These are phyloP conservation scores for Debaryomyces nepalensis DNA, from an alignment of 1,139 yeast species.

Conservation along the genomic window DNA sequence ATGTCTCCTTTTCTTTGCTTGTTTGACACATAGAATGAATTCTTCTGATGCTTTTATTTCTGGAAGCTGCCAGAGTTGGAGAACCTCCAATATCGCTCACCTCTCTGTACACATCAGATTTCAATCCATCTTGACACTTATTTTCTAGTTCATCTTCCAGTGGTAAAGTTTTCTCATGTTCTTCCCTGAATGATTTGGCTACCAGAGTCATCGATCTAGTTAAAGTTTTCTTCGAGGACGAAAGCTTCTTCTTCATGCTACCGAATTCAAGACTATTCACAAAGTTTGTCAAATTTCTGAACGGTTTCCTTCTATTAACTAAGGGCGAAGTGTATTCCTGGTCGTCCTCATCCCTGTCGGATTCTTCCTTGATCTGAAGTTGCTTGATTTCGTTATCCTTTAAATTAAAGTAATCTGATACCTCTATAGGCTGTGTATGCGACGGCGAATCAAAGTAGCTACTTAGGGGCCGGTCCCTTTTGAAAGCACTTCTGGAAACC, in stretches of 20 bases:
- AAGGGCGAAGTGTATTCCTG: constrained; percentile 23
- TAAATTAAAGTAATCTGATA: constrained; percentile 9
- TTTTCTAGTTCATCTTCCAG: constrained; percentile 1
- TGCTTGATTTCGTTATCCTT: constrained; percentile 5
- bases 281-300: constrained; percentile 32
- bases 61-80: constrained; percentile 13
- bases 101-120: constrained; percentile 13
- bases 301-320: constrained; percentile 30
- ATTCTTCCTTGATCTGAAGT: constrained; percentile 6
- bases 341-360: constrained; percentile 15
- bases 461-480: constrained; percentile 35
- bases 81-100: constrained; percentile 12
- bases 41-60: constrained; percentile 46
- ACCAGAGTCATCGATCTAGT: constrained; percentile 28
- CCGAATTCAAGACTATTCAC: constrained; percentile 32
- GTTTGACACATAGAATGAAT: constrained; percentile 70
- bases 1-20: constrained; percentile 39
- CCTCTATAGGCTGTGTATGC: constrained; percentile 4
- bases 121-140: constrained; percentile 12
- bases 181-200: constrained; percentile 21
- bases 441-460: constrained; percentile 45
- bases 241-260: constrained; percentile 26
- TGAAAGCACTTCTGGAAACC: constrained; percentile 14
- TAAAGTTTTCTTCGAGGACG: constrained; percentile 23
- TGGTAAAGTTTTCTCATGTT: background rate